Conservation (phyloP, 352 stramenopile species). For the Globisporangium orthogonon region DNA sequence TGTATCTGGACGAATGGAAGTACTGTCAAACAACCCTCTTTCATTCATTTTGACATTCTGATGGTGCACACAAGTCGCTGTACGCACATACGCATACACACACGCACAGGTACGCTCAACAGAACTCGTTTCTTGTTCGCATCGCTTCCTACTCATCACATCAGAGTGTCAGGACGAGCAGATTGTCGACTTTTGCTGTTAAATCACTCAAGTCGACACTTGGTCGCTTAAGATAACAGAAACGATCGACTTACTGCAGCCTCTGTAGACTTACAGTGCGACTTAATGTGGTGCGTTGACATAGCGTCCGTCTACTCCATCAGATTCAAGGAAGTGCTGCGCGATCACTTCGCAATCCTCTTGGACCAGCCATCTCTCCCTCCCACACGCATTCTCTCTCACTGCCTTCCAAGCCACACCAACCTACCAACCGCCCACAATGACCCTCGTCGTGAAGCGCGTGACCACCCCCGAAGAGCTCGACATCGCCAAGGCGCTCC, state of each 20-base stretch:
- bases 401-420: neutral
- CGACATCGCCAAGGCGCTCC: slow-evolving; percentile 33
- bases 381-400: neutral
- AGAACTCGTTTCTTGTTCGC: neutral
- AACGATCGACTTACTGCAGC: neutral
- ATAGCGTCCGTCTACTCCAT: too few relatives aligned
- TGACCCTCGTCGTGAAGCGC: slow-evolving; percentile 30
- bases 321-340: too few relatives aligned
- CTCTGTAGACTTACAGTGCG: neutral
- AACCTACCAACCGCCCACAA: slow-evolving; percentile 2
- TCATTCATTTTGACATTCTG: too few relatives aligned
- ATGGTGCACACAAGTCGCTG: too few relatives aligned
- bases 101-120: too few relatives aligned
- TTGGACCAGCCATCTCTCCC: neutral
- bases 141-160: neutral
- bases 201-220: neutral
- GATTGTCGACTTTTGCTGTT: neutral
- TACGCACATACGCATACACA: too few relatives aligned
- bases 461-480: slow-evolving; percentile 34
- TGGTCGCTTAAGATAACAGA: neutral
- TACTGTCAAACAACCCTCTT: too few relatives aligned
- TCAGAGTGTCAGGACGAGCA: neutral
- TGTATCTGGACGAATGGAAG: too few relatives aligned
- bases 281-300: too few relatives aligned
- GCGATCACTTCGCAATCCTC: neutral